Conservation (phyloP, 2,329 filamentous ascomycete genomes). For the Calycina marina region DNA sequence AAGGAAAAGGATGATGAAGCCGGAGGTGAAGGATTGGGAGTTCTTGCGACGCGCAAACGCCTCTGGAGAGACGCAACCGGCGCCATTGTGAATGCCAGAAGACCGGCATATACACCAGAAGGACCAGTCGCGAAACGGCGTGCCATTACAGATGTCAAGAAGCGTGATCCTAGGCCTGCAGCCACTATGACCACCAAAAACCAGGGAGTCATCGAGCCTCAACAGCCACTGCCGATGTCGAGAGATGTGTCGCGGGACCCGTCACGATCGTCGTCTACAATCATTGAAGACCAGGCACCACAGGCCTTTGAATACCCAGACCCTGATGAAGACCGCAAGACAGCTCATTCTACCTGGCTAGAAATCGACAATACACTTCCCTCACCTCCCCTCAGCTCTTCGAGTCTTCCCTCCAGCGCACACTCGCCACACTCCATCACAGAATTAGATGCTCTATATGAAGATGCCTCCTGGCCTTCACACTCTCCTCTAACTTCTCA, state of each 20-base stretch:
- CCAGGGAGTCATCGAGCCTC: conserved; percentile 5
- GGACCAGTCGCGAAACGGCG: conserved; percentile 15
- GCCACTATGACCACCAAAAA: conserved; percentile 3
- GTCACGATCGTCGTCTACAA: conserved; percentile 13
- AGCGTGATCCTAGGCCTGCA: too few relatives aligned
- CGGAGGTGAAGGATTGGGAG: conserved; percentile 29
- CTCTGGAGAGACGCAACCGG: conserved; percentile 34
- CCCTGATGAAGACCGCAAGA: conserved; percentile 5
- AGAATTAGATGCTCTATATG: conserved; percentile 20
- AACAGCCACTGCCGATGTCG: conserved; percentile 11
- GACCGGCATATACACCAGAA: conserved; percentile 21
- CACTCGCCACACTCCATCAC: conserved; percentile 6
- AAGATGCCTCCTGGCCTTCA: conserved; percentile 13
- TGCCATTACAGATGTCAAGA: conserved; percentile 8
- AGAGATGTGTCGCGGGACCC: conserved; percentile 10
- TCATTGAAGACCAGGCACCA: conserved; percentile 12
- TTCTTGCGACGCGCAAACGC: conserved; percentile 32
- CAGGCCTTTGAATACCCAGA: conserved; percentile 3
- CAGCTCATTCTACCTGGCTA: conserved; percentile 10
- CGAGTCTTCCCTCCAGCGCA: conserved; percentile 4
- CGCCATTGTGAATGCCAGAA: conserved; percentile 29
- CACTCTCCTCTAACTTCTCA: conserved; percentile 6
- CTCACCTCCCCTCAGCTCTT: conserved; percentile 16
- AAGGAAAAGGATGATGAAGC: conserved; percentile 35
- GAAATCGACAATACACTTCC: conserved; percentile 13